A percentile compares a stretch with the other conserved stretches of the same genome.
Conservation (phyloP, 768 basidiomycete species). For the Auricularia auricula-judae region DNA sequence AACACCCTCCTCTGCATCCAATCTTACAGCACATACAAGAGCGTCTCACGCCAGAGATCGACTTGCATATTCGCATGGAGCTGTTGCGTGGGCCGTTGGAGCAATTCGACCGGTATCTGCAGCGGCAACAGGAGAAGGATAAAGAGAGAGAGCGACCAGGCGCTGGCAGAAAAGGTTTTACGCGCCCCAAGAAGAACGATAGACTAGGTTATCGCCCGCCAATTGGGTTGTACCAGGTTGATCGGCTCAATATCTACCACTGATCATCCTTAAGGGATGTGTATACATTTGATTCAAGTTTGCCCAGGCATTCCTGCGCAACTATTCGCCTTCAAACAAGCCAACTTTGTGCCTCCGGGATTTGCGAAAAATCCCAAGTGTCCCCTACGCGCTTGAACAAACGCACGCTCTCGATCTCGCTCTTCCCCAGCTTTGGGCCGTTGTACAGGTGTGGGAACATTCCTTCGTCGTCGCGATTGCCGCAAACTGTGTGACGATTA, state of each 20-base stretch:
- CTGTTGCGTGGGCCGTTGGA: conserved; percentile 51
- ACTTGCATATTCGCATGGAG: conserved; percentile 18
- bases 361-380: conserved; percentile 22
- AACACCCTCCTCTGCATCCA: conserved; percentile 47
- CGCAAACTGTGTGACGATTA: conserved; percentile 21
- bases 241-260: conserved; percentile 49
- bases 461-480: conserved; percentile 32
- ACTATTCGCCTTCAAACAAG: conserved; percentile 13
- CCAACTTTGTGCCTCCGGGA: conserved; percentile 20
- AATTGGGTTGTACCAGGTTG: conserved; percentile 60
- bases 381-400: conserved; percentile 16
- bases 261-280: neutral
- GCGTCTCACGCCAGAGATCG: conserved; percentile 12
- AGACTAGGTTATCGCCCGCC: neutral
- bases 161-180: conserved; percentile 42
- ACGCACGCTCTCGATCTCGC: conserved; percentile 33
- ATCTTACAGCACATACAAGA: conserved; percentile 40
- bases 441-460: conserved; percentile 49
- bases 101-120: conserved; percentile 37
- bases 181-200: conserved; percentile 31
- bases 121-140: conserved; percentile 37
- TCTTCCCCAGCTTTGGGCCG: conserved; percentile 27
- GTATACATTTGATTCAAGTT: neutral
- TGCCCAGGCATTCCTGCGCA: too few species aligned
- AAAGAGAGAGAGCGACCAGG: conserved; percentile 14